Base-by-base conservation (phyloP, 2,329 filamentous ascomycete species). In the Penicillium sp. region DNA sequence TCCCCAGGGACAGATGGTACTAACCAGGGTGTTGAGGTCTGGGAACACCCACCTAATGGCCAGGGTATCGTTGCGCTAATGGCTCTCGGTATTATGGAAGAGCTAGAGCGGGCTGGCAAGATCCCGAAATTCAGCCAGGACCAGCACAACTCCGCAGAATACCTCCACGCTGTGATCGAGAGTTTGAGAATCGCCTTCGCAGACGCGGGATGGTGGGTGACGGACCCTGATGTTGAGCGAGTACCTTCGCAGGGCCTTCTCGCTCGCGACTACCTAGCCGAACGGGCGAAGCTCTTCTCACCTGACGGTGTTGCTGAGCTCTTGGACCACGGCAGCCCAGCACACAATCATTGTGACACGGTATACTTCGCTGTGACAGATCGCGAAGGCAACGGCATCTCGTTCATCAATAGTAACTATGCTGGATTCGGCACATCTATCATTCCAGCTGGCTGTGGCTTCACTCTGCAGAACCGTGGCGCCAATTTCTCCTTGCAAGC, bases 391-490 rank as follows among this genome's bases (percentile, higher is more conserved):
- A 98, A 98, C 75, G 93, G 90, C 33, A 93, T 95, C 52, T 95
- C 90, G 22, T 97, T 98, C 78, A 98, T 98, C 79, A 98, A 96
- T 82, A 93, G 89, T 76, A 96, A 93, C 80, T 98, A 93, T 76
- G 87, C 84, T 54, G 91, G 91, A 0, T 81, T 98, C 74, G 95
- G 95, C 52, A 95, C 91, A 0, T 83, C 80, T 64, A 96, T 98
- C 70, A 86, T 99, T 50, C 93, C 95, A 21, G 78, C 81, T 43
- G 90, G 88, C 7, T 96, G 91, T 72, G 93, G 93, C 8, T 98
- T 98, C 78, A 93, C 91, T 1, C 83, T 99, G 21, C 95, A 99
- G 73, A 97, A 96, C 79, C 90, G 95, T 2, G 95, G 90, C 8
- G 87, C 89, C 39, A 95, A 93, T 73, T 98, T 99, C 76, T 86